These are phyloP conservation scores for Fusarium heterosporum DNA, from an alignment of 2,329 filamentous ascomycete species.

Conservation along the genomic window DNA sequence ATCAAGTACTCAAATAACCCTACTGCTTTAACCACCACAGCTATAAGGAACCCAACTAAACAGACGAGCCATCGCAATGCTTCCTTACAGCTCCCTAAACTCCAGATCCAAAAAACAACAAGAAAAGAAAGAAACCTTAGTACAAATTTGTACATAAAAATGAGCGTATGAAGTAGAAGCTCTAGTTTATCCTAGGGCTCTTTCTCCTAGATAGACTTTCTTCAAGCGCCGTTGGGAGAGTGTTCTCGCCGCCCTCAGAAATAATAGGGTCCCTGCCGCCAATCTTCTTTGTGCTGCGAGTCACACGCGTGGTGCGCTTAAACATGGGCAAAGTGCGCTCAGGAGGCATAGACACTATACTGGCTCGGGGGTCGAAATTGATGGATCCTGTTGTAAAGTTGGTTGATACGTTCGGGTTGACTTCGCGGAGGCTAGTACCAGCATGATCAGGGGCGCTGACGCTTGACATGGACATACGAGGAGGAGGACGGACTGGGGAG, in stretches of 20 bases:
- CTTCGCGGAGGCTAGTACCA: constrained; percentile 64
- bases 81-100: constrained; percentile 29
- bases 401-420: constrained; percentile 64
- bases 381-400: constrained; percentile 54
- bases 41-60: constrained; percentile 27
- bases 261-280: constrained; percentile 41
- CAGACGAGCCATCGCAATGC: constrained; percentile 8
- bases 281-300: constrained; percentile 52
- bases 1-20: constrained; percentile 52
- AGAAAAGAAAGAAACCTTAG: constrained; percentile 2
- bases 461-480: constrained; percentile 47
- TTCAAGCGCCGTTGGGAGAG: constrained; percentile 59
- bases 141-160: constrained; percentile 3
- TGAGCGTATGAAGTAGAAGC: neutral
- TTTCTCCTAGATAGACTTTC: constrained; percentile 64
- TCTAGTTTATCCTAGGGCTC: constrained; percentile 63
- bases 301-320: constrained; percentile 58
- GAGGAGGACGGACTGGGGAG: constrained; percentile 49
- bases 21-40: constrained; percentile 31
- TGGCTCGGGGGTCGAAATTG: constrained; percentile 58
- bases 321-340: constrained; percentile 60
- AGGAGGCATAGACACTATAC: constrained; percentile 55
- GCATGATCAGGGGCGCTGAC: constrained; percentile 45
- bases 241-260: constrained; percentile 64
- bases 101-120: constrained; percentile 34